These are phyloP conservation scores for Anthostomella pinea DNA, from an alignment of 2,329 filamentous ascomycete species.

Conservation along the genomic window DNA sequence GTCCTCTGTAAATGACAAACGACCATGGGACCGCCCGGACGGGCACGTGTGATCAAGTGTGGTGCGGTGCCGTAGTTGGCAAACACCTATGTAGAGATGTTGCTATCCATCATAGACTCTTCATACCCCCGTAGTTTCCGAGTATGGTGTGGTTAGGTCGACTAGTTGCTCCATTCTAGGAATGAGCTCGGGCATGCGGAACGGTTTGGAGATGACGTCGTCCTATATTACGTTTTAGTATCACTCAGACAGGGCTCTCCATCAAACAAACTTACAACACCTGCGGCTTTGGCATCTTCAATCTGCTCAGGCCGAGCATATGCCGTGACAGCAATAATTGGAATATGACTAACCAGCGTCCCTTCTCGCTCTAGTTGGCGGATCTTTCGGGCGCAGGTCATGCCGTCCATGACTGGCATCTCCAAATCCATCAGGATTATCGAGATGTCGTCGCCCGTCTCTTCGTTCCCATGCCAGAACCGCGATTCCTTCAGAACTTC, in stretches of 20 bases:
- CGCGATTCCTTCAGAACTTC: conserved; percentile 54
- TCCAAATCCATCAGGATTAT: conserved; percentile 79
- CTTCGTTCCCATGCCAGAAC: conserved; percentile 52
- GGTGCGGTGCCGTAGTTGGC: too few species aligned
- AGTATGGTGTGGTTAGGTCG: conserved; percentile 19
- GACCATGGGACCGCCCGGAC: neutral
- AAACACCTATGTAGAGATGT: neutral
- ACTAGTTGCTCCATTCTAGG: conserved; percentile 62
- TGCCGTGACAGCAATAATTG: conserved; percentile 79
- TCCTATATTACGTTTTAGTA: conserved; percentile 43
- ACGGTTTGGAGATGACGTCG: conserved; percentile 77
- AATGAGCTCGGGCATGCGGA: conserved; percentile 68
- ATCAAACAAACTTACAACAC: conserved; percentile 57
- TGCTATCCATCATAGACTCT: neutral
- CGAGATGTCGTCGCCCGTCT: conserved; percentile 52
- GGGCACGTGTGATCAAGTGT: too few species aligned
- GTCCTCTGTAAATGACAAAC: neutral
- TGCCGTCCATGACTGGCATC: conserved; percentile 82
- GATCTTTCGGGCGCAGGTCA: conserved; percentile 68
- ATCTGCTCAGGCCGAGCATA: conserved; percentile 76
- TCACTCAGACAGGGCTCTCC: neutral
- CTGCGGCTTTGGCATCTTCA: conserved; percentile 65
- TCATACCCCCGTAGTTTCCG: conserved; percentile 13
- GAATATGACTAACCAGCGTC: conserved; percentile 63
- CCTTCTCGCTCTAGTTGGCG: conserved; percentile 63